phyloP scores from a whole-genome alignment of 805 yeast species.

The Candida krabiensis region DNA sequence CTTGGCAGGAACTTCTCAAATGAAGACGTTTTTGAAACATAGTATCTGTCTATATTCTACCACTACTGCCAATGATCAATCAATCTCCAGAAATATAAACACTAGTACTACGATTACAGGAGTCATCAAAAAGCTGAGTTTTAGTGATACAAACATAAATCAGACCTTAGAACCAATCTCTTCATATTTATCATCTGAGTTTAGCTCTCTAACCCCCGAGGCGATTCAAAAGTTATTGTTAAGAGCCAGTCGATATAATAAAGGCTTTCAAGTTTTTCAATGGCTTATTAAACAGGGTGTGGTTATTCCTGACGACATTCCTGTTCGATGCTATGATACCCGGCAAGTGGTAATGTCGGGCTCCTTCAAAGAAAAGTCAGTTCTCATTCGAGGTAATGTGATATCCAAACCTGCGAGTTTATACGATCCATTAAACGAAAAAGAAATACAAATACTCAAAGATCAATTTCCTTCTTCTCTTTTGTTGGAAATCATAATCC shows the following conservation, averaged over 20 bases:
- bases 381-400: not conserved
- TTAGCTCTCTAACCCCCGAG: not conserved
- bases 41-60: no score
- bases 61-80: no score
- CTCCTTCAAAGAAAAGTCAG: not conserved
- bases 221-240: not conserved
- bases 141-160: no score
- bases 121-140: no score
- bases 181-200: no score
- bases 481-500: not conserved
- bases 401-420: not conserved
- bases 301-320: not conserved
- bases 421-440: not conserved
- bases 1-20: no score
- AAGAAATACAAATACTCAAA: not conserved
- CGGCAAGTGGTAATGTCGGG: not conserved
- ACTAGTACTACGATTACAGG: no score
- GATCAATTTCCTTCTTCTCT: not conserved
- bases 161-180: no score
- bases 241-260: not conserved
- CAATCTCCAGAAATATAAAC: no score
- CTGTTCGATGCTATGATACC: not conserved
- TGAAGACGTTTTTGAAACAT: no score
- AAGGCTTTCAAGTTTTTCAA: slow-evolving; percentile 1
- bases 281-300: not conserved